Conservation (phyloP, 2,329 filamentous ascomycete genomes). For the Neofusicoccum umdonicola region DNA sequence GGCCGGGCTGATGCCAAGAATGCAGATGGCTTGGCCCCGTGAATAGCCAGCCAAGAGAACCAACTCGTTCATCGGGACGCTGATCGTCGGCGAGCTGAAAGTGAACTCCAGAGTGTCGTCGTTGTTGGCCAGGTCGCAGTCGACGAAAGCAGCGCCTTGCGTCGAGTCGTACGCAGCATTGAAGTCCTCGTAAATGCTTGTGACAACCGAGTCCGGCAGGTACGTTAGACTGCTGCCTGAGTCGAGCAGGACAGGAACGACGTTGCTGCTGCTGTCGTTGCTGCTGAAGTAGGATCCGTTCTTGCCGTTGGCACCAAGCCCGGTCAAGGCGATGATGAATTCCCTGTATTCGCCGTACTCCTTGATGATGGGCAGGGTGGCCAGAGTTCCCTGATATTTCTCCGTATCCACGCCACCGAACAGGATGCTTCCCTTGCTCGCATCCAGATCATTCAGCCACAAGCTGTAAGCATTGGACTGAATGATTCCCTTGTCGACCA, state of each 20-base stretch:
- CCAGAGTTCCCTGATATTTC: slow-evolving; percentile 66
- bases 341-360: slow-evolving; percentile 51
- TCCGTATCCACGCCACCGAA: slow-evolving; percentile 79
- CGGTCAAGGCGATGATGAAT: slow-evolving; percentile 53
- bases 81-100: slow-evolving; percentile 56
- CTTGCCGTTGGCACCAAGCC: slow-evolving; percentile 40
- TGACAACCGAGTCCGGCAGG: slow-evolving; percentile 61
- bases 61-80: slow-evolving; percentile 55
- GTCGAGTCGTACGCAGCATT: slow-evolving; percentile 41
- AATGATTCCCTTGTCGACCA: slow-evolving; percentile 63
- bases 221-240: slow-evolving; percentile 73
- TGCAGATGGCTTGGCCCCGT: slow-evolving; percentile 43
- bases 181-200: slow-evolving; percentile 40
- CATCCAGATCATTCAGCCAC: slow-evolving; percentile 59
- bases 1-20: slow-evolving; percentile 52
- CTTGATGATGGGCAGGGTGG: slow-evolving; percentile 59
- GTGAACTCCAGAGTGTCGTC: slow-evolving; percentile 55
- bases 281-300: slow-evolving; percentile 25
- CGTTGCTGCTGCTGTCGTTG: slow-evolving; percentile 43
- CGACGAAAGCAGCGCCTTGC: slow-evolving; percentile 50
- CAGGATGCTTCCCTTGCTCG: slow-evolving; percentile 67
- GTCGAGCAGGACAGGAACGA: slow-evolving; percentile 64
- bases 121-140: slow-evolving; percentile 52
- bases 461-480: slow-evolving; percentile 66
- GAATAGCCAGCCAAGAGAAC: slow-evolving; percentile 50